Conservation (phyloP, 331 rosid genomes). For the Cydonia oblonga region DNA sequence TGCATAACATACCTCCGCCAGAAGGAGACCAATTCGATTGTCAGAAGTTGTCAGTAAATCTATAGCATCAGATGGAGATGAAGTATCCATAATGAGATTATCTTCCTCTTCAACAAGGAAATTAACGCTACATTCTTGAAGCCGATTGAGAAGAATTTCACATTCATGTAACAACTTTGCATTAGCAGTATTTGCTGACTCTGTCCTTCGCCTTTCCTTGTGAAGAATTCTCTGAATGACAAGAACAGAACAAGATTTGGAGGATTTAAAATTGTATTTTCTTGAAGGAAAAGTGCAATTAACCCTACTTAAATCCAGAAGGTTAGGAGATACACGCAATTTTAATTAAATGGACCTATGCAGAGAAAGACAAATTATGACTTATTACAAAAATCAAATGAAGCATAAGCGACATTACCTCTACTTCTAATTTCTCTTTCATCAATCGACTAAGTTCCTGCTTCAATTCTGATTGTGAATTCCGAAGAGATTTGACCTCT, state of each 20-base stretch:
- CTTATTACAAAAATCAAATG: background rate
- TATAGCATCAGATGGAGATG: constrained; percentile 63
- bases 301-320: background rate
- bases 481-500: constrained; percentile 84
- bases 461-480: constrained; percentile 66
- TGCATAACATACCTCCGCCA: constrained; percentile 64
- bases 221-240: constrained; percentile 49
- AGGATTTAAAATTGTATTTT: background rate
- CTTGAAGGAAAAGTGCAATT: background rate
- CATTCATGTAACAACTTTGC: constrained; percentile 77
- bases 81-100: constrained; percentile 55
- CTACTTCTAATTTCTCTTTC: constrained; percentile 71
- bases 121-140: constrained; percentile 76
- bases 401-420: constrained; percentile 35
- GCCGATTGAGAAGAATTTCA: constrained; percentile 66
- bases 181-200: constrained; percentile 38
- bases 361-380: background rate
- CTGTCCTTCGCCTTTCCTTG: constrained; percentile 61
- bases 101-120: constrained; percentile 87
- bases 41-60: constrained; percentile 82
- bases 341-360: too few relatives aligned
- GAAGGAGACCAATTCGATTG: constrained; percentile 77
- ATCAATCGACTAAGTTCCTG: constrained; percentile 57
- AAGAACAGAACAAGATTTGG: constrained; percentile 9
- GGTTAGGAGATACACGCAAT: background rate